Evolutionary conservation across 805 yeast genomes (phyloP).

Genomic region (Lipomyces mesembrius): DNA sequence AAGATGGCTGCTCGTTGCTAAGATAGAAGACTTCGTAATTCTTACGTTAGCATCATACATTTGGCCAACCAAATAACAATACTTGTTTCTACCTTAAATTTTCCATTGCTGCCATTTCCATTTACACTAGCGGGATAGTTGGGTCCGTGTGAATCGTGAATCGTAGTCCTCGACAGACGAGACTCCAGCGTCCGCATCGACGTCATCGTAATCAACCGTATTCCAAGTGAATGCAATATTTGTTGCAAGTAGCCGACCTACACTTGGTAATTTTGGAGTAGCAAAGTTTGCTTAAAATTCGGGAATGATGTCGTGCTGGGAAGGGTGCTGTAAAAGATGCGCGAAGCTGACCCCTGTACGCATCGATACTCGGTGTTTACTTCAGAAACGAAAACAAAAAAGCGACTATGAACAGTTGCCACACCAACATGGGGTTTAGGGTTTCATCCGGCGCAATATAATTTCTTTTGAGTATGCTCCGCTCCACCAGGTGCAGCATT

Average conservation of each 20-base stretch:
- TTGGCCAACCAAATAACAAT: neutral
- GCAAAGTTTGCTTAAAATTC: neutral
- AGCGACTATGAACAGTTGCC: neutral
- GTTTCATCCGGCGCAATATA: too few species aligned
- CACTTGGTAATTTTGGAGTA: neutral
- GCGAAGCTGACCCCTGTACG: neutral
- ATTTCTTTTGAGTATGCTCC: too few species aligned
- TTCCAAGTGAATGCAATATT: neutral
- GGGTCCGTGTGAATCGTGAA: slow-evolving; percentile 26
- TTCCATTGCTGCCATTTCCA: slow-evolving; percentile 15
- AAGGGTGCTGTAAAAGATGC: neutral
- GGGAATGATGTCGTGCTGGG: neutral
- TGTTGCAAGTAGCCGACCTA: neutral
- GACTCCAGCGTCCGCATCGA: slow-evolving; percentile 30
- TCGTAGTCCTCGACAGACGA: slow-evolving; percentile 30
- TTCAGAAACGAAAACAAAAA: neutral
- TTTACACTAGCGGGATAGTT: neutral
- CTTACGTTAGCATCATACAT: neutral
- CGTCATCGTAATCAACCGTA: slow-evolving; percentile 16
- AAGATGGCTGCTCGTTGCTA: slow-evolving; percentile 6
- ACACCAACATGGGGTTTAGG: neutral
- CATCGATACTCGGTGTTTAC: neutral
- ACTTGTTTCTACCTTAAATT: slow-evolving; percentile 9
- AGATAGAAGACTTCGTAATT: neutral
- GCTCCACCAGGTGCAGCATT: too few species aligned